Percentiles rank a stretch among this genome's conserved stretches.
Conservation (phyloP, 208 protist genomes). For the Lotmaria passim region DNA sequence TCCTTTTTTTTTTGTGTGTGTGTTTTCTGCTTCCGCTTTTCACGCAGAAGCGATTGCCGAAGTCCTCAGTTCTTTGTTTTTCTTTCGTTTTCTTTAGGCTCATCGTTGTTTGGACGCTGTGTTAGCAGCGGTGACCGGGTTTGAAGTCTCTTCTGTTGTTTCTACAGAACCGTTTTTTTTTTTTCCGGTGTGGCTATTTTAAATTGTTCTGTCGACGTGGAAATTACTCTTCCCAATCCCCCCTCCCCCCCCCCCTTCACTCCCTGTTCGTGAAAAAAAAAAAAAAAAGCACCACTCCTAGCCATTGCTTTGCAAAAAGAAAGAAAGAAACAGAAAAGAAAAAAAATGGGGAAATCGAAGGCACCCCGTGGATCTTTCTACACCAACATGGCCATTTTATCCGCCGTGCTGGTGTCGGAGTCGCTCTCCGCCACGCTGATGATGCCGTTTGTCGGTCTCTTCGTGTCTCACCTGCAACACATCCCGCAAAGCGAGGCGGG, state of each 20-base stretch:
- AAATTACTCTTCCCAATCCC: no score
- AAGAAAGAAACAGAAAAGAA: background rate
- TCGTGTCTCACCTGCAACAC: constrained; percentile 50
- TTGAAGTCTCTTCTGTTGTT: background rate
- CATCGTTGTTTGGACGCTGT: no score
- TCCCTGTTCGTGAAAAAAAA: no score
- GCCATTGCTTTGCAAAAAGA: background rate
- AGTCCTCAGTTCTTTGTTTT: background rate
- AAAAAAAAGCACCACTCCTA: background rate
- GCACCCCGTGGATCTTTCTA: constrained; percentile 17
- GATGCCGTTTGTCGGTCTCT: constrained; percentile 56
- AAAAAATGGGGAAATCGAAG: constrained; percentile 5
- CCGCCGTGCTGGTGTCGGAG: constrained; percentile 56
- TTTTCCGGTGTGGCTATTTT: no score
- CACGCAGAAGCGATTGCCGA: no score
- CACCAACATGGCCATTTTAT: constrained; percentile 38
- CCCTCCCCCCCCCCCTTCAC: no score
- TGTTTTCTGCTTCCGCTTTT: no score
- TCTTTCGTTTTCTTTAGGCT: no score
- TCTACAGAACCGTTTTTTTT: background rate
- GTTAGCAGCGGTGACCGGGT: no score
- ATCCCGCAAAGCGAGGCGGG: constrained; percentile 49
- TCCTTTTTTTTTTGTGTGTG: background rate
- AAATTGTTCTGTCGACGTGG: no score
- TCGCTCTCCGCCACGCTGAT: constrained; percentile 58